Evolutionary conservation across 2,329 filamentous ascomycete species (phyloP), one percentile per base, ranked within the genome.

Genomic region (Ceratocystiopsis minuta): DNA sequence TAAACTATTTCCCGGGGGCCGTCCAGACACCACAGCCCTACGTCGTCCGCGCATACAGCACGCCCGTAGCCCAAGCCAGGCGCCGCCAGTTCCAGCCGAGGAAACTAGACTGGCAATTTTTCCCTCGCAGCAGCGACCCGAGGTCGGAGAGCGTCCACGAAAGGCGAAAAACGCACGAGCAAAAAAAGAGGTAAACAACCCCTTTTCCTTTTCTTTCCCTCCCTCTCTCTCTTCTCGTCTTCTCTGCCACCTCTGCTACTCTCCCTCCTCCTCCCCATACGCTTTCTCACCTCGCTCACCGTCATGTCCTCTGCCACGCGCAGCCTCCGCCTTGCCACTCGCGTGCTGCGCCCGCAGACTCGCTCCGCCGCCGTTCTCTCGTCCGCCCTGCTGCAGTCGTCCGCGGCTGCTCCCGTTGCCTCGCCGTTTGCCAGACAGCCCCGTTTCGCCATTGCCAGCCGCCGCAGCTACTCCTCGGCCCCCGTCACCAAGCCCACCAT

Each of bases 251-350:
- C n/a, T n/a, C n/a, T n/a, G n/a, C n/a, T n/a, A n/a, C n/a, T 14
- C 20, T 18, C 9, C 35, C n/a, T 34, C 32, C 16, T n/a, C 31
- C 31, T 14, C n/a, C 36, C 15, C 31, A 13, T 31, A 24, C 38
- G 37, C 11, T 40, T 38, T 40, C 32, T 15, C 40, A 20, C 28
- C 39, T n/a, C 39, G 36, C 46, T 48, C 39, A 48, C 48, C 48
- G 44, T 41, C 41, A 72, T 72, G 69, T 72, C 68, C 57, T 64
- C 65, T 55, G 63, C 67, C 58, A 64, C 63, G 54, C 67, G 68
- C 53, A 65, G 64, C 56, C 58, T 74, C 51, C 65, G 68, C 53
- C 63, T 67, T 51, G 68, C 65, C 48, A 66, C 69, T 51, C 68
- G 62, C 62, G 66, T 68, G 52, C 57, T 72, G 56, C 66, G 66